Evolutionary conservation across 2,329 filamentous ascomycete species (phyloP).

Genomic region (Myotisia sp.): DNA sequence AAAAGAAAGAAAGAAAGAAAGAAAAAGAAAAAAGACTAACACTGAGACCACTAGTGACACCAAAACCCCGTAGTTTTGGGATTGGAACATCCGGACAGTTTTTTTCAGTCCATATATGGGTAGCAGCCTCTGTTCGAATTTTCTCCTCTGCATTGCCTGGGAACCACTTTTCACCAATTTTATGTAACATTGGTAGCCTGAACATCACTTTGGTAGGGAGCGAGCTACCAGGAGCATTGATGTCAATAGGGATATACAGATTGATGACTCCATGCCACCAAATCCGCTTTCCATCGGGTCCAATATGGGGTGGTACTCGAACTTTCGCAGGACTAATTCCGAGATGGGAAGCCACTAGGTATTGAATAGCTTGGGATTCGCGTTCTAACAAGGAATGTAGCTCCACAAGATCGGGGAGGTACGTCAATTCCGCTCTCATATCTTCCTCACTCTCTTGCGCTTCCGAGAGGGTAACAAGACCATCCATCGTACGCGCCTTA

Average conservation of each 20-base stretch:
- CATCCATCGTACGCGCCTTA: slow-evolving; percentile 1
- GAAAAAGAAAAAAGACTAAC: too few species aligned
- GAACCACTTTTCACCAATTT: slow-evolving; percentile 12
- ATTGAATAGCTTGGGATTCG: slow-evolving; percentile 6
- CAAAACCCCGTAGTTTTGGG: slow-evolving; percentile 13
- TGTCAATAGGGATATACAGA: slow-evolving; percentile 9
- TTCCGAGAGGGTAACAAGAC: slow-evolving; percentile 7
- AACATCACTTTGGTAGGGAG: slow-evolving; percentile 9
- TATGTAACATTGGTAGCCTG: slow-evolving; percentile 10
- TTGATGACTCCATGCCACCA: slow-evolving; percentile 12
- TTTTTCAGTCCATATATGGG: slow-evolving; percentile 14
- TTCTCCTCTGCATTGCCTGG: slow-evolving; percentile 15
- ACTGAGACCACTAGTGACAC: slow-evolving; percentile 14
- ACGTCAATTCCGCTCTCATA: slow-evolving; percentile 8
- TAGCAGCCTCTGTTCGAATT: slow-evolving; percentile 14
- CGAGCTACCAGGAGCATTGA: slow-evolving; percentile 3
- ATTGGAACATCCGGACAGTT: slow-evolving; percentile 14
- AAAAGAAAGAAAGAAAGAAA: too few species aligned
- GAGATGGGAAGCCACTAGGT: slow-evolving; percentile 10
- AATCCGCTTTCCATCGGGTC: slow-evolving; percentile 1
- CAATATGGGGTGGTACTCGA: slow-evolving; percentile 7
- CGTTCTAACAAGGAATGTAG: slow-evolving; percentile 6
- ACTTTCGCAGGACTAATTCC: slow-evolving; percentile 8
- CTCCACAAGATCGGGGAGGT: slow-evolving; percentile 4
- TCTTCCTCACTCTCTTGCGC: slow-evolving; percentile 8